Evolutionary conservation across 2,329 filamentous ascomycete species (phyloP), one percentile per base, ranked within the genome.

Genomic region (Aspergillus versicolor): DNA sequence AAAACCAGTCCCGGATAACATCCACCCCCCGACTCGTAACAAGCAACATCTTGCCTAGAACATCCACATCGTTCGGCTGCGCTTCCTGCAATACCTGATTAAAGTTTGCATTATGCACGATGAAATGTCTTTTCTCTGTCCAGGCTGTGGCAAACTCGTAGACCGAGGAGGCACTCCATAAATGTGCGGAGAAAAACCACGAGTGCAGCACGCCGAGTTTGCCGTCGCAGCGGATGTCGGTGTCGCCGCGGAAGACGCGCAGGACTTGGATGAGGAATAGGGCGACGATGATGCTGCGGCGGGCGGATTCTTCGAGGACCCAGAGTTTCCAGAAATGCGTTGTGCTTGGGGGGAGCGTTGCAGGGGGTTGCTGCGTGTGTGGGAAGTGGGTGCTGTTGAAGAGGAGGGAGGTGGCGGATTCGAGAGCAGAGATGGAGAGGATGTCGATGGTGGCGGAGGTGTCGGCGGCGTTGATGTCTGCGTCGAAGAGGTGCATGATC

Each of bases 221-320:
- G 1, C 66, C 61, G 51, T 71, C 69, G 38, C 69, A 71, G 4
- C 50, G n/a, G 8, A 61, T 38, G 17, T 57, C 47, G 2, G 37
- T 44, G 3, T 62, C 58, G 0, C 61, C 63, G 6, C 62, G 67
- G n/a, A 70, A 40, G 0, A 70, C 41, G 30, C 64, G 61, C 27
- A 66, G 63, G 45, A 70, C 63, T 46, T 63, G 63, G 2, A 63
- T 57, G 27, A 84, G 74, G 43, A 81, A 82, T 59, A 80, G 79
- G 0, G 77, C 66, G 12, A 81, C 71, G 1, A 85, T 68, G 0
- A 81, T 71, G 0, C 82, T 85, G 15, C 83, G 78, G 2, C 82
- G 76, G 1, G 78, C 72, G 0, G 82, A 84, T 64, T 86, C 83
- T 11, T 82, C 75, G 19, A 84, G 72, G 3, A 82, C 69, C 80